These are phyloP conservation scores for Arctium lappa DNA, from an alignment of 129 eudicot species.

Conservation along the genomic window DNA sequence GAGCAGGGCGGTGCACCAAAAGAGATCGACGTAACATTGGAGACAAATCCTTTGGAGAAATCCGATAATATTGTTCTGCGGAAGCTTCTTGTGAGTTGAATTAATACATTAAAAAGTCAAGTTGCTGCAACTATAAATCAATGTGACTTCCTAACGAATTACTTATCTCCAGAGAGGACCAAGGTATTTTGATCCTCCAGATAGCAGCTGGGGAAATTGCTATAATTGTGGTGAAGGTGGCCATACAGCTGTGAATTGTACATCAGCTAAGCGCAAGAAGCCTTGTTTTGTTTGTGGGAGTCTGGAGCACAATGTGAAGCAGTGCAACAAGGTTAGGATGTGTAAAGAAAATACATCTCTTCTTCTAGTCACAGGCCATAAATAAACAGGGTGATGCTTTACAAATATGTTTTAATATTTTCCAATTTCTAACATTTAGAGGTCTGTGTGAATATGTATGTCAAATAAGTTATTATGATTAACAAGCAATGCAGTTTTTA, in stretches of 20 bases:
- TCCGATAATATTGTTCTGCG: constrained; percentile 69
- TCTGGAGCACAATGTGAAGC: constrained; percentile 80
- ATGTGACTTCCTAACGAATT: constrained; percentile 29
- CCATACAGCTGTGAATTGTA: constrained; percentile 67
- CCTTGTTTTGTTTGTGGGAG: constrained; percentile 99
- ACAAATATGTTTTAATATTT: not conserved
- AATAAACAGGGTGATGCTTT: not conserved
- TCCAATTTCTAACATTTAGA: not conserved
- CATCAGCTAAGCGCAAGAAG: constrained; percentile 66
- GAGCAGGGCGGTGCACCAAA: constrained; percentile 24
- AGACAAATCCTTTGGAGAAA: constrained; percentile 45
- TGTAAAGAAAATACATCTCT: not conserved
- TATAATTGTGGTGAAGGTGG: constrained; percentile 98
- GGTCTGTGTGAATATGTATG: not conserved
- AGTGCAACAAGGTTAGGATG: constrained; percentile 68
- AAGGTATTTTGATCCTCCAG: constrained; percentile 96
- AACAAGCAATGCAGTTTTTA: not conserved
- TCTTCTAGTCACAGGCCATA: not conserved
- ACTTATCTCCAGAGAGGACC: constrained; percentile 83
- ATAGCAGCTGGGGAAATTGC: constrained; percentile 94
- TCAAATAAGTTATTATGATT: not conserved
- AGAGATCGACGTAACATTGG: constrained; percentile 30
- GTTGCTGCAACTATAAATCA: constrained; percentile 20
- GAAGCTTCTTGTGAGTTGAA: constrained; percentile 94
- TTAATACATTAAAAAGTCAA: constrained; percentile 31